phyloP scores from a whole-genome alignment of 345 rosid genomes.

The Populus tremula region DNA sequence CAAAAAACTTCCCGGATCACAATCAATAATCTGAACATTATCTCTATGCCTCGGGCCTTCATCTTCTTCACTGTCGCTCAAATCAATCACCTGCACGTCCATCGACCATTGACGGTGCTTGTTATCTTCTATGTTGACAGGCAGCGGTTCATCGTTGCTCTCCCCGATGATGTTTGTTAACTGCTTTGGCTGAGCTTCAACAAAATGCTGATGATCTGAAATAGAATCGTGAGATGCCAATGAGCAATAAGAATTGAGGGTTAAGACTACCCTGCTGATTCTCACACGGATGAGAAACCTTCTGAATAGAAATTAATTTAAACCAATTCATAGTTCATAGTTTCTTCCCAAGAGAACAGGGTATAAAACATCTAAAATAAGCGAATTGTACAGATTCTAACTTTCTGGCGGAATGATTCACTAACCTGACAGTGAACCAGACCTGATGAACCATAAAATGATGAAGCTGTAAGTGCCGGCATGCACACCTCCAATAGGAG shows the following conservation, averaged over 20 bases:
- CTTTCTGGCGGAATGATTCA: not conserved
- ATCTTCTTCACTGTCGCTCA: constrained; percentile 52
- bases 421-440: not conserved
- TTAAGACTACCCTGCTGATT: not conserved
- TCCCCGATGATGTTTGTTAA: not conserved
- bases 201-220: constrained; percentile 19
- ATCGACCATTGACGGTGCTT: not conserved
- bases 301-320: too few relatives aligned
- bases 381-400: not conserved
- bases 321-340: too few relatives aligned
- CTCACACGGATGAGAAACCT: too few relatives aligned
- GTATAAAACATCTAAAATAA: not conserved
- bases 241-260: not conserved
- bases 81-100: constrained; percentile 44
- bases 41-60: constrained; percentile 14
- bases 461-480: not conserved
- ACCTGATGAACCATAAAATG: not conserved
- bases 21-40: constrained; percentile 3
- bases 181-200: constrained; percentile 11
- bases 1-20: constrained; percentile 22
- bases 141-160: not conserved
- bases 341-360: too few relatives aligned
- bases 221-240: constrained; percentile 2
- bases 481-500: not conserved
- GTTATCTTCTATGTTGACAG: not conserved